phyloP scores from a whole-genome alignment of 208 protist species.

The Borovskyia barvae region DNA sequence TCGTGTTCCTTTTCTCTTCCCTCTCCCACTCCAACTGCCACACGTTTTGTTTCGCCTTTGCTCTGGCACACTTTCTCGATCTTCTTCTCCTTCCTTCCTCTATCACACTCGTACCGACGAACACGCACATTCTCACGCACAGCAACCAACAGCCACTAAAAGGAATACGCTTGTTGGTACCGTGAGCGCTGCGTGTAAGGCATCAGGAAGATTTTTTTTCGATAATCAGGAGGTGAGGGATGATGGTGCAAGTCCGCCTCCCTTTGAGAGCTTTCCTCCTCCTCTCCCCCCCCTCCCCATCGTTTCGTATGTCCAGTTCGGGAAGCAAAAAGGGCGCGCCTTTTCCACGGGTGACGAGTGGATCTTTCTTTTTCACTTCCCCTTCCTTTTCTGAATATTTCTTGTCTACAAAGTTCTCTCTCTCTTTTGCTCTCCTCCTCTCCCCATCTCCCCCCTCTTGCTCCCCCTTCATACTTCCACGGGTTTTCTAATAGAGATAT shows the following conservation, averaged over 20 bases:
- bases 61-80: neutral
- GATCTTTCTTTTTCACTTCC: neutral
- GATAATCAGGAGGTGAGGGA: too few species aligned
- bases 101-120: too few species aligned
- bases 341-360: neutral
- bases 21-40: neutral
- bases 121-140: too few species aligned
- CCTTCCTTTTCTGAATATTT: neutral
- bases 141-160: too few species aligned
- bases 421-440: neutral
- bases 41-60: neutral
- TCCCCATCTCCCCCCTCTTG: neutral
- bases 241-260: too few species aligned
- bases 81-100: neutral
- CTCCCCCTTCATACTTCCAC: too few species aligned
- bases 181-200: neutral
- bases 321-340: neutral
- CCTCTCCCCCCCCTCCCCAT: too few species aligned
- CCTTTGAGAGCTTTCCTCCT: too few species aligned
- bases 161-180: too few species aligned
- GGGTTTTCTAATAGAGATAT: too few species aligned
- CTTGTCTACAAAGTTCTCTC: neutral
- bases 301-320: neutral
- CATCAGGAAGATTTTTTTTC: too few species aligned
- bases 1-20: neutral